Evolutionary conservation across 140 eudicot species (phyloP).

Genomic region (Erigeron philadelphicus): DNA sequence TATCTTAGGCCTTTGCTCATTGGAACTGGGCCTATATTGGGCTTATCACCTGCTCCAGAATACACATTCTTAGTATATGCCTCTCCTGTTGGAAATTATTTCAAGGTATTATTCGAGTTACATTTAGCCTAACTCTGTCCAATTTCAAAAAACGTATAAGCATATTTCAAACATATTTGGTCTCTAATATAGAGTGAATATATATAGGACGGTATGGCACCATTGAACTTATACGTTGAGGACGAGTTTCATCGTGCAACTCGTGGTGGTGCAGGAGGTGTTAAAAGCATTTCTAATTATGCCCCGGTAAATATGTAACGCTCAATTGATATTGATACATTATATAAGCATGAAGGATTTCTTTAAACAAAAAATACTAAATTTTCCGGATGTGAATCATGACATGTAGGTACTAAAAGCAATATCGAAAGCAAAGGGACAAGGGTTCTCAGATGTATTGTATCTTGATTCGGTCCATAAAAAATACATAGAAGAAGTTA

Average conservation of each 20-base stretch:
- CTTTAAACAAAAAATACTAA: background rate
- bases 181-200: background rate
- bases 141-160: background rate
- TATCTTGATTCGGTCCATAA: constrained; percentile 70
- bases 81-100: constrained; percentile 86
- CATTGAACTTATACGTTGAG: constrained; percentile 69
- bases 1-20: constrained; percentile 86
- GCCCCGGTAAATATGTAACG: constrained; percentile 51
- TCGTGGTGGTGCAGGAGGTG: constrained; percentile 91
- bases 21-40: constrained; percentile 79
- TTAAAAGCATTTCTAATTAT: constrained; percentile 80
- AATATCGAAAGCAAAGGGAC: constrained; percentile 46
- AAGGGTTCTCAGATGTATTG: constrained; percentile 86
- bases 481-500: constrained; percentile 75
- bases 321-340: background rate
- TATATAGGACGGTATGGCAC: constrained; percentile 60
- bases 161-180: background rate
- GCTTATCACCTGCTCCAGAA: constrained; percentile 81
- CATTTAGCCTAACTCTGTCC: background rate
- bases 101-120: constrained; percentile 47
- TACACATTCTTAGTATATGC: constrained; percentile 84
- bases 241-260: constrained; percentile 67
- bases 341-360: background rate
- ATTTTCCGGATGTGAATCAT: background rate
- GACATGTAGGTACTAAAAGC: constrained; percentile 55